These are phyloP conservation scores for Termitomyces sp. DNA, from an alignment of 768 basidiomycete genomes.

Conservation along the genomic window DNA sequence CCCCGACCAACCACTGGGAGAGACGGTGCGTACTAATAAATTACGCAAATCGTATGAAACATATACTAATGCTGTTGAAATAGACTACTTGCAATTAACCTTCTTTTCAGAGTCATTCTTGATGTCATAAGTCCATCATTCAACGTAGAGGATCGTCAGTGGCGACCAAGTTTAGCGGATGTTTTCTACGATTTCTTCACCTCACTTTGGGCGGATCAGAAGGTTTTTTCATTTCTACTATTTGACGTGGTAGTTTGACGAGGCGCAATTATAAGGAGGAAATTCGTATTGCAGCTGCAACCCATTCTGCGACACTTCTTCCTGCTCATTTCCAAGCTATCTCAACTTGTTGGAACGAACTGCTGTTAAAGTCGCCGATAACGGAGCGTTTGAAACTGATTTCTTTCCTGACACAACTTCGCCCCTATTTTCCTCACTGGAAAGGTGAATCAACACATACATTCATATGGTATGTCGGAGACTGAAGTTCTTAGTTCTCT, in stretches of 20 bases:
- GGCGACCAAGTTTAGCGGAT: slow-evolving; percentile 55
- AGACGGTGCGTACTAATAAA: slow-evolving; percentile 34
- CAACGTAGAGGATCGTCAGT: slow-evolving; percentile 58
- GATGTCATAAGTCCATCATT: slow-evolving; percentile 64
- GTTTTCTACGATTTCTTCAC: slow-evolving; percentile 59
- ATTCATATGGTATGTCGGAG: not conserved
- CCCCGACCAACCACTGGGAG: slow-evolving; percentile 37
- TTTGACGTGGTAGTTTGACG: not conserved
- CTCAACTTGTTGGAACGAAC: slow-evolving; percentile 62
- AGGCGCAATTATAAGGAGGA: slow-evolving; percentile 49
- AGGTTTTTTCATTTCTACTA: slow-evolving; percentile 30
- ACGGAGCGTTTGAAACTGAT: slow-evolving; percentile 52
- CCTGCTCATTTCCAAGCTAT: slow-evolving; percentile 64
- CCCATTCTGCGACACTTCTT: slow-evolving; percentile 54
- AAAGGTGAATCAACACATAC: slow-evolving; percentile 37
- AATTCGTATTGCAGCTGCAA: slow-evolving; percentile 52
- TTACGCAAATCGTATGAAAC: not conserved
- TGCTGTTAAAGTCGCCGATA: slow-evolving; percentile 48
- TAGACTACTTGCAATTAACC: slow-evolving; percentile 48
- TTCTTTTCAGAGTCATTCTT: slow-evolving; percentile 59
- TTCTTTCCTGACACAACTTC: slow-evolving; percentile 62
- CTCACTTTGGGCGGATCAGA: slow-evolving; percentile 57
- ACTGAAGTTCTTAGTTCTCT: slow-evolving; percentile 40
- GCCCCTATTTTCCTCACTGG: slow-evolving; percentile 66
- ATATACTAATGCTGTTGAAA: not conserved